Evolutionary conservation across 192 early-diverging fungal species (phyloP).

Genomic region (Pilobolus umbonatus): DNA sequence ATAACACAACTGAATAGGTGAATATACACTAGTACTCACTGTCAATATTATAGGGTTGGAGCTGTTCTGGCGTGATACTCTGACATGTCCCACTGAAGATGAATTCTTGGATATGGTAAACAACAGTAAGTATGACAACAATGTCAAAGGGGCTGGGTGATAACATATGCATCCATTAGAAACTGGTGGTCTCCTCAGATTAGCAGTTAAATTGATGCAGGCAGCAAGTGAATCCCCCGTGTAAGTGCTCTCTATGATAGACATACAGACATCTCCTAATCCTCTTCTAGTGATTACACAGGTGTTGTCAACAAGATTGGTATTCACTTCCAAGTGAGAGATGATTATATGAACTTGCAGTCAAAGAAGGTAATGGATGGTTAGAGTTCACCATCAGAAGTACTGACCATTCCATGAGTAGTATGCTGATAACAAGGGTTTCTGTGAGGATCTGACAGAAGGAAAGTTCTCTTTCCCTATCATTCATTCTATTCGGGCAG

Average conservation of each 20-base stretch:
- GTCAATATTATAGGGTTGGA: conserved; percentile 73
- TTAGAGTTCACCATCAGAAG: too few relatives aligned
- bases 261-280: conserved; percentile 1
- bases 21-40: background rate
- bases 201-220: conserved; percentile 95
- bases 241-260: conserved; percentile 12
- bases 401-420: conserved; percentile 36
- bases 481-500: conserved; percentile 75
- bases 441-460: conserved; percentile 97
- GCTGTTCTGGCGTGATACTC: conserved; percentile 89
- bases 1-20: background rate
- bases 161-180: conserved; percentile 43
- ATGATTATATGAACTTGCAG: conserved; percentile 94
- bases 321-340: conserved; percentile 93
- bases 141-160: background rate
- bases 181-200: conserved; percentile 92
- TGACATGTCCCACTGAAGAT: conserved; percentile 86
- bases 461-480: conserved; percentile 98
- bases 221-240: conserved; percentile 44
- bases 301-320: conserved; percentile 84
- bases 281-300: conserved; percentile 63
- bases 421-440: conserved; percentile 95
- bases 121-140: conserved; percentile 67
- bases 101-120: conserved; percentile 94
- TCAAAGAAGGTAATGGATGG: conserved; percentile 62